A percentile compares a stretch with the other conserved stretches of the same genome.
phyloP scores from a whole-genome alignment of 1,284 basidiomycete genomes.

The Erythrobasidium hasegawianum region DNA sequence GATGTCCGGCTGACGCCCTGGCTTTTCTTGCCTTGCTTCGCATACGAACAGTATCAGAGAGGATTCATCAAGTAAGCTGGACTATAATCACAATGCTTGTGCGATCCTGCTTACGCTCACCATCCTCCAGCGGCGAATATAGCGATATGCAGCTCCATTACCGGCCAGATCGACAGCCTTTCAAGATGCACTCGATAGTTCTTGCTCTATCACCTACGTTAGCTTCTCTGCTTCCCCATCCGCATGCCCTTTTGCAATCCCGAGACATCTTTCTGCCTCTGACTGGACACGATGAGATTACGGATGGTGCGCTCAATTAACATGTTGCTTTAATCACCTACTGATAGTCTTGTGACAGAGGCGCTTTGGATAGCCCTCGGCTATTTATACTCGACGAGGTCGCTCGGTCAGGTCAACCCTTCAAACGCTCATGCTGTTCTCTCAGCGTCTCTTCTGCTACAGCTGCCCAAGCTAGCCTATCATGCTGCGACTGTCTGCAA shows the following conservation, averaged over 20 bases:
- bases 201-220: slow-evolving; percentile 23
- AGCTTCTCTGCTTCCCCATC: slow-evolving; percentile 15
- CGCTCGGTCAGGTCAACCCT: slow-evolving; percentile 11
- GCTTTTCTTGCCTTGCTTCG: not conserved
- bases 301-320: slow-evolving; percentile 15
- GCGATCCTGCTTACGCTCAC: not conserved
- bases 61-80: slow-evolving; percentile 29
- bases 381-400: slow-evolving; percentile 31
- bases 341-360: slow-evolving; percentile 10
- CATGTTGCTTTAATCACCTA: not conserved
- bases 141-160: slow-evolving; percentile 28
- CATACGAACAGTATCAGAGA: slow-evolving; percentile 17
- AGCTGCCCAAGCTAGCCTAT: slow-evolving; percentile 30
- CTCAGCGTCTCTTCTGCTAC: slow-evolving; percentile 23
- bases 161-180: slow-evolving; percentile 29
- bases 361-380: slow-evolving; percentile 29
- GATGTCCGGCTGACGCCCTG: not conserved
- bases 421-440: slow-evolving; percentile 29
- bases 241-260: slow-evolving; percentile 17
- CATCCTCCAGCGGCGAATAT: slow-evolving; percentile 30
- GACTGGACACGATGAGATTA: slow-evolving; percentile 25
- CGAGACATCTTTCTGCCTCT: slow-evolving; percentile 26
- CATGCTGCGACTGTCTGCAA: slow-evolving; percentile 26
- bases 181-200: slow-evolving; percentile 30
- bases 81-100: too few relatives aligned